Conservation (phyloP, 2,329 filamentous ascomycete genomes). For the Penicillium nordicum region DNA sequence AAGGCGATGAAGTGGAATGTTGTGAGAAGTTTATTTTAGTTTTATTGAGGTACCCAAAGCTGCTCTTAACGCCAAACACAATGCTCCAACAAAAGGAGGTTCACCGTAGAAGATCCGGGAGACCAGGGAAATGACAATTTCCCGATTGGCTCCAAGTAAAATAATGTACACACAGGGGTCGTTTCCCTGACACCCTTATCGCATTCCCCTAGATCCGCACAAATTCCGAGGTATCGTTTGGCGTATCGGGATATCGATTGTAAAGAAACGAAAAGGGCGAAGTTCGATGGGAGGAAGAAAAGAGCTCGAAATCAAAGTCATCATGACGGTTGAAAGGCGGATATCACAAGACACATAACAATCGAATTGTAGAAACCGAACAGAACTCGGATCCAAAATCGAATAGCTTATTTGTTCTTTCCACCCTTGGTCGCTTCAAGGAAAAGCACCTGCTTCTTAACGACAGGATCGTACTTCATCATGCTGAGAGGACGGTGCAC, state of each 20-base stretch:
- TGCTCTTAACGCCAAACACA: slow-evolving; percentile 26
- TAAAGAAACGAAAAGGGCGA: neutral
- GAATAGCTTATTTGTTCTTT: slow-evolving; percentile 43
- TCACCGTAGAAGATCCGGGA: slow-evolving; percentile 11
- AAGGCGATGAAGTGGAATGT: neutral
- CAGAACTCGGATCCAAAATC: neutral
- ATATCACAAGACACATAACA: too few relatives aligned
- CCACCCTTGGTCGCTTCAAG: slow-evolving; percentile 83
- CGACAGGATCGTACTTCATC: slow-evolving; percentile 98
- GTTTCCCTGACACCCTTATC: neutral
- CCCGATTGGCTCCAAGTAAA: slow-evolving; percentile 14
- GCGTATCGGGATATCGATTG: neutral
- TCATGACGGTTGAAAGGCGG: neutral
- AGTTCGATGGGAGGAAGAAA: neutral
- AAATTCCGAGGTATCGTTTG: neutral
- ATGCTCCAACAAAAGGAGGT: slow-evolving; percentile 24
- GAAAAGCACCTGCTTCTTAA: slow-evolving; percentile 93
- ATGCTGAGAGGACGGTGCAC: slow-evolving; percentile 83
- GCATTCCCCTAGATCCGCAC: slow-evolving; percentile 3
- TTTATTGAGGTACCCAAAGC: slow-evolving; percentile 22
- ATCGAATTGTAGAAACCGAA: neutral
- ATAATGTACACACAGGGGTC: slow-evolving; percentile 25
- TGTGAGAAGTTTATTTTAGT: slow-evolving; percentile 19
- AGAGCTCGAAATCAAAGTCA: neutral
- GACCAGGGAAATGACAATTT: neutral